A percentile compares a stretch with the other conserved stretches of the same genome.
Conservation (phyloP, 2,329 filamentous ascomycete species). For the Ceratocystis huliohia region DNA sequence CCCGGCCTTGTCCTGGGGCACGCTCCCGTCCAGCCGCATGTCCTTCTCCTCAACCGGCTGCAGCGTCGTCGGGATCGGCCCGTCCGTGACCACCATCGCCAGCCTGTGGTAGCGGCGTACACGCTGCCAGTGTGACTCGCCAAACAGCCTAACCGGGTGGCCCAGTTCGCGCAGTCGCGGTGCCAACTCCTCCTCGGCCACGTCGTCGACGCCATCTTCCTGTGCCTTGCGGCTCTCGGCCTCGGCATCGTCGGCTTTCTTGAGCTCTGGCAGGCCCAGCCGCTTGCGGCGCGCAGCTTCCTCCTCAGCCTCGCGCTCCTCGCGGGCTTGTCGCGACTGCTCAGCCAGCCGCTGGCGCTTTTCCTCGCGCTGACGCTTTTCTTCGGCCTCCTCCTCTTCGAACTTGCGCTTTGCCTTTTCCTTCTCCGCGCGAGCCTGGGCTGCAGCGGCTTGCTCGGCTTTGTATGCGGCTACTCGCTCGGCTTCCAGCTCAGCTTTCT, state of each 20-base stretch:
- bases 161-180: slow-evolving; percentile 55
- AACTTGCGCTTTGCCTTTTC: slow-evolving; percentile 70
- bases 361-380: slow-evolving; percentile 59
- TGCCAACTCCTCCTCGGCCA: slow-evolving; percentile 58
- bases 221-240: slow-evolving; percentile 27
- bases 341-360: slow-evolving; percentile 73
- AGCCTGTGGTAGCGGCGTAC: slow-evolving; percentile 60
- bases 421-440: slow-evolving; percentile 57
- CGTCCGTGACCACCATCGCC: slow-evolving; percentile 48
- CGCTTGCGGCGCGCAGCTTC: slow-evolving; percentile 61
- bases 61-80: slow-evolving; percentile 78
- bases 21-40: slow-evolving; percentile 63
- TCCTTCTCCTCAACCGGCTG: slow-evolving; percentile 69
- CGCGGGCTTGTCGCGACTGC: slow-evolving; percentile 55
- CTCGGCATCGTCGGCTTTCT: slow-evolving; percentile 29
- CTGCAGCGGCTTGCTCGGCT: slow-evolving; percentile 64
- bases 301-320: slow-evolving; percentile 60
- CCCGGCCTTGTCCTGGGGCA: slow-evolving; percentile 51
- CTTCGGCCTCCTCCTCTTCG: slow-evolving; percentile 70
- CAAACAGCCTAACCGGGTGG: slow-evolving; percentile 67
- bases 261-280: slow-evolving; percentile 66
- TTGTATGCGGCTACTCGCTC: slow-evolving; percentile 67
- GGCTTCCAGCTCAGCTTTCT: slow-evolving; percentile 75
- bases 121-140: slow-evolving; percentile 59
- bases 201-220: slow-evolving; percentile 41